phyloP scores from a whole-genome alignment of 257 asterid species.

The Solanum pennellii region DNA sequence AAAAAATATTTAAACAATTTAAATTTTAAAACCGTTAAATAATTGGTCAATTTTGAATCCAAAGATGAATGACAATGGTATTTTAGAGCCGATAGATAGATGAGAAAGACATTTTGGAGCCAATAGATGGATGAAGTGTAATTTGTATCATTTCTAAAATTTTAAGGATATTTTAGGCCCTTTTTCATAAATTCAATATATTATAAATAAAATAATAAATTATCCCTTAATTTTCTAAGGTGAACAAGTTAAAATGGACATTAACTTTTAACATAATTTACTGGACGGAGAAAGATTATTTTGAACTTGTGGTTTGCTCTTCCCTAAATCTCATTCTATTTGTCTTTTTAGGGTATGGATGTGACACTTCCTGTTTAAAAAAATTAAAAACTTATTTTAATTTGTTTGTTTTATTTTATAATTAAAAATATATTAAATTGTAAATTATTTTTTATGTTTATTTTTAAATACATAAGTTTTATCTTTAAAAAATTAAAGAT shows the following conservation, averaged over 20 bases:
- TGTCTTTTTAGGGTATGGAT: not conserved
- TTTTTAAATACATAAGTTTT: not conserved
- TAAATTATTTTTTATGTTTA: not conserved
- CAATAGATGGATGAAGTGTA: fast-evolving
- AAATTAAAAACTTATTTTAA: not conserved
- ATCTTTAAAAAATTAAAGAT: not conserved
- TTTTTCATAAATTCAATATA: too few relatives aligned
- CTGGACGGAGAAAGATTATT: not conserved
- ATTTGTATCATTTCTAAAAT: too few relatives aligned
- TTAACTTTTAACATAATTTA: not conserved
- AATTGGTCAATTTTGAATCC: too few relatives aligned
- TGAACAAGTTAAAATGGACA: not conserved
- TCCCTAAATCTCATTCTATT: not conserved
- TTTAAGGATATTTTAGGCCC: too few relatives aligned
- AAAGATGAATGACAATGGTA: too few relatives aligned
- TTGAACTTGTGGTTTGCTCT: not conserved
- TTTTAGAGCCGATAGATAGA: too few relatives aligned
- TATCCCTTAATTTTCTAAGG: not conserved
- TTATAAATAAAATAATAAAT: fast-evolving
- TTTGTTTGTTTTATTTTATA: not conserved
- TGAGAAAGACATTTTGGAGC: too few relatives aligned
- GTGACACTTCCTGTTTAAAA: not conserved
- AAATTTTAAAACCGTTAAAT: too few relatives aligned
- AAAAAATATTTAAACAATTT: too few relatives aligned
- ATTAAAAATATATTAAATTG: too few relatives aligned